These are phyloP conservation scores for Tulasnella calospora DNA, from an alignment of 768 basidiomycete genomes.

Conservation along the genomic window DNA sequence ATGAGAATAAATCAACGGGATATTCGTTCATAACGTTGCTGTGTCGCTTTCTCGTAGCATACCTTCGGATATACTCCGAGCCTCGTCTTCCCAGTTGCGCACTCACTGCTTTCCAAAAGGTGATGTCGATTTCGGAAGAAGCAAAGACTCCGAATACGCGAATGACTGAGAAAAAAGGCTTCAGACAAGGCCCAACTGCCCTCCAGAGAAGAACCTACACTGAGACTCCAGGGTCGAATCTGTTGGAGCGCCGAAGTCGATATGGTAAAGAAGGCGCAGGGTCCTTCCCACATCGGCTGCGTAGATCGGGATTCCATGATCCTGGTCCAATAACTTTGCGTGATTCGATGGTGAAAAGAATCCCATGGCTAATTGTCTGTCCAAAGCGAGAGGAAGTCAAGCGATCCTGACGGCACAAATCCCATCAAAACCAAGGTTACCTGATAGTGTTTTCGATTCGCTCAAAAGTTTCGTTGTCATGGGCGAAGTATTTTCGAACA, in stretches of 20 bases:
- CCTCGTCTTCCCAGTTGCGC: background rate
- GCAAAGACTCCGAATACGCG: background rate
- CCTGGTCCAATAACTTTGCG: conserved; percentile 46
- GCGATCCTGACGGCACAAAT: too few relatives aligned
- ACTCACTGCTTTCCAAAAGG: background rate
- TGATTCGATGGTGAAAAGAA: conserved; percentile 67
- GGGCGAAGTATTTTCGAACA: background rate
- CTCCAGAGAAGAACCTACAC: background rate
- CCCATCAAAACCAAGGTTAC: background rate
- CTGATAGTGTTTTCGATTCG: background rate
- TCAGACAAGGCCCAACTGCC: background rate
- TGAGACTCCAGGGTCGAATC: background rate
- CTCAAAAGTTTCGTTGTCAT: background rate
- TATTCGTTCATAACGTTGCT: background rate
- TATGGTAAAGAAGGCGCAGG: conserved; percentile 41
- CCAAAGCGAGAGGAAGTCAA: too few relatives aligned
- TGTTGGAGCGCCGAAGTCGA: conserved; percentile 1
- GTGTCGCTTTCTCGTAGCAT: background rate
- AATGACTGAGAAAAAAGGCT: background rate
- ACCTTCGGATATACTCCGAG: background rate
- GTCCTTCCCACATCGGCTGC: conserved; percentile 64
- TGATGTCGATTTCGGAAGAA: background rate
- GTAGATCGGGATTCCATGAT: conserved; percentile 51
- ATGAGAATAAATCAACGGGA: background rate
- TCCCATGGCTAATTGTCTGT: conserved; percentile 62